A percentile compares a stretch with the other conserved stretches of the same genome.
phyloP scores from a whole-genome alignment of 306 rosid species.

The Ochetophila trinervis region DNA sequence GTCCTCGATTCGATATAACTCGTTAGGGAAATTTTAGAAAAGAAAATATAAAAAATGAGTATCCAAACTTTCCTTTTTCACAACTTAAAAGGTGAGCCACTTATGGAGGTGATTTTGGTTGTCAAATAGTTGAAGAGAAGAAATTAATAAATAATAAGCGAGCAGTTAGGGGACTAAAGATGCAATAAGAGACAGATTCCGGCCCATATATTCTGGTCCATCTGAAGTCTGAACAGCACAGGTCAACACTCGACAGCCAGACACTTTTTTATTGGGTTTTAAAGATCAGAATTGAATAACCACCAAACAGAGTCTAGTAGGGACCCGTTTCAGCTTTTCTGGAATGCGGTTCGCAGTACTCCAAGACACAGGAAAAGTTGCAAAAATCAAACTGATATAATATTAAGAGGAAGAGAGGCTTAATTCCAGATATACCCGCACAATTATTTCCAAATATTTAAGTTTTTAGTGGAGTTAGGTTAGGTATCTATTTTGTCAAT shows the following conservation, averaged over 20 bases:
- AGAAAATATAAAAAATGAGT: too few relatives aligned
- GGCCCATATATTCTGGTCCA: conserved; percentile 5
- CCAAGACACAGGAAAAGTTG: too few relatives aligned
- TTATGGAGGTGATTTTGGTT: background rate
- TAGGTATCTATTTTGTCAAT: too few relatives aligned
- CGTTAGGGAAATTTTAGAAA: too few relatives aligned
- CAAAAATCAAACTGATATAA: too few relatives aligned
- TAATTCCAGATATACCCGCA: too few relatives aligned
- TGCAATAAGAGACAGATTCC: conserved; percentile 14
- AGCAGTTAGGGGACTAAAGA: background rate
- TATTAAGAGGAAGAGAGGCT: too few relatives aligned
- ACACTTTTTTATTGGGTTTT: background rate
- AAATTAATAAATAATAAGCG: background rate
- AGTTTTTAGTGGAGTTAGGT: too few relatives aligned
- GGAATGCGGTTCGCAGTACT: background rate
- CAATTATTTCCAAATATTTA: too few relatives aligned
- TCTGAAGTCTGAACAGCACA: background rate
- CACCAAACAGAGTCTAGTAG: background rate
- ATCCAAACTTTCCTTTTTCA: too few relatives aligned
- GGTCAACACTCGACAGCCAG: background rate
- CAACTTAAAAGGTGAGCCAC: too few relatives aligned
- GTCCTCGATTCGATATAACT: too few relatives aligned
- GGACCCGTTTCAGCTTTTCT: background rate
- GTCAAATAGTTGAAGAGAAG: background rate
- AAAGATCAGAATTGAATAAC: background rate